Percentiles rank a stretch among this genome's conserved stretches.
Evolutionary conservation across 495 filamentous ascomycete species (phyloP).

Genomic region (Tuber calosporum): DNA sequence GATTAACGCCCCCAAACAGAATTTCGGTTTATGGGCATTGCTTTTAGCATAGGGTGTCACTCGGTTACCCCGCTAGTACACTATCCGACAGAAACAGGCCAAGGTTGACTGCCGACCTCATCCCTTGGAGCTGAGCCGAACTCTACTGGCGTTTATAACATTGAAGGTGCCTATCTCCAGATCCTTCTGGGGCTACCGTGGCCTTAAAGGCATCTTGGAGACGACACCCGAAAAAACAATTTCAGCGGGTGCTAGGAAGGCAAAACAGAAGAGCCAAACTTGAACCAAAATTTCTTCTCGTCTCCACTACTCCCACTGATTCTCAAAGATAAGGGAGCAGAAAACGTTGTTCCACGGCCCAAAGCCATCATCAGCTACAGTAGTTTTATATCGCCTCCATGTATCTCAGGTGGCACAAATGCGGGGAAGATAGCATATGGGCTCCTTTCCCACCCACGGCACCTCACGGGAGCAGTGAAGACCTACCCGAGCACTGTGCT

Average conservation of each 20-base stretch:
- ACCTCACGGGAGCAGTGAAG: neutral
- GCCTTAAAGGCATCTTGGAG: neutral
- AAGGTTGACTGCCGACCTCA: neutral
- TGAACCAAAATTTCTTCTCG: neutral
- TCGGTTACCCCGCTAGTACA: neutral
- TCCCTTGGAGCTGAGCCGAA: neutral
- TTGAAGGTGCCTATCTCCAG: neutral
- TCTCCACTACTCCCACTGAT: neutral
- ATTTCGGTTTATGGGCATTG: neutral
- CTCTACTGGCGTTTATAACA: neutral
- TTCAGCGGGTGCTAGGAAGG: neutral
- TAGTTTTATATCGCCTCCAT: neutral
- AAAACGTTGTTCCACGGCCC: neutral
- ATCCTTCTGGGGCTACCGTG: neutral
- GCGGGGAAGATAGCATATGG: neutral
- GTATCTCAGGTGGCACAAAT: neutral
- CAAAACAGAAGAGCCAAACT: neutral
- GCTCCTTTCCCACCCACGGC: neutral
- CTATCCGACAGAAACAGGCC: neutral
- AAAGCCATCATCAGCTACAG: neutral
- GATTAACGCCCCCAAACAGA: neutral
- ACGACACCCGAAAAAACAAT: neutral
- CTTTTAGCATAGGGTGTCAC: neutral
- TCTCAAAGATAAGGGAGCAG: neutral
- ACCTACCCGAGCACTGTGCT: neutral